Base-by-base conservation (phyloP, 176 grass and related monocot species). In the Pontederia crassipes region DNA sequence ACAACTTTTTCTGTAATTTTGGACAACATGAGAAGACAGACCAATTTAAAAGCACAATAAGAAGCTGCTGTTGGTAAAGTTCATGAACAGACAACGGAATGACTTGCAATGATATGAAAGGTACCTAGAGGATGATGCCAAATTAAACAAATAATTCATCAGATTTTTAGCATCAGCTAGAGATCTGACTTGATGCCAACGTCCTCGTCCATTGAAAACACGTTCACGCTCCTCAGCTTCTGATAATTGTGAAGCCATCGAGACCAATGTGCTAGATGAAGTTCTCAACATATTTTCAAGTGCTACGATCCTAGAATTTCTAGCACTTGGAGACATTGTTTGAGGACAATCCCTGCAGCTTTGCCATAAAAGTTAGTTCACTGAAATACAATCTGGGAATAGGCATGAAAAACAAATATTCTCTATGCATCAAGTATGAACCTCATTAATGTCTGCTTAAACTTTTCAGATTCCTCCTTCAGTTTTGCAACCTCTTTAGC, bases 241-340 rank as follows among this genome's bases (percentile, higher is more conserved):
- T 32, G 87, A 91, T 28, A 98, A 66, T 70, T 98, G 93, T 46
- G 93, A 88, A 8, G 87, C 87, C 84, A 98, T 98, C 11, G 81
- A 83, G 11, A 92, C 84, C 54, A 98, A 67, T 49, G 87, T 60
- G 46, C 81, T 85, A 61, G 93, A 98, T 52, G 93, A 92, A 28
- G 93, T 78, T 45, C 76, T 59, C 54, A 98, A 14, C 93, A 98
- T 98, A 65, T 83, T 98, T 73, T 98, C 93, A 46, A 98, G 75
- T 64, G 93, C 93, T 20, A 81, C 85, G 66, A 98, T 98, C 78
- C 93, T 88, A 49, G 87, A 88, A 75, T 85, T 92, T 65, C 93
- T 73, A 28, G 87, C 87, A 17, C 93, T 98, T 73, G 93, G 93
- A 61, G 87, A 98, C 93, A 98, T 98, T 72, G 77, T 76, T 65